These are phyloP conservation scores for Phylloporus sp. DNA, from an alignment of 768 basidiomycete genomes.

Conservation along the genomic window DNA sequence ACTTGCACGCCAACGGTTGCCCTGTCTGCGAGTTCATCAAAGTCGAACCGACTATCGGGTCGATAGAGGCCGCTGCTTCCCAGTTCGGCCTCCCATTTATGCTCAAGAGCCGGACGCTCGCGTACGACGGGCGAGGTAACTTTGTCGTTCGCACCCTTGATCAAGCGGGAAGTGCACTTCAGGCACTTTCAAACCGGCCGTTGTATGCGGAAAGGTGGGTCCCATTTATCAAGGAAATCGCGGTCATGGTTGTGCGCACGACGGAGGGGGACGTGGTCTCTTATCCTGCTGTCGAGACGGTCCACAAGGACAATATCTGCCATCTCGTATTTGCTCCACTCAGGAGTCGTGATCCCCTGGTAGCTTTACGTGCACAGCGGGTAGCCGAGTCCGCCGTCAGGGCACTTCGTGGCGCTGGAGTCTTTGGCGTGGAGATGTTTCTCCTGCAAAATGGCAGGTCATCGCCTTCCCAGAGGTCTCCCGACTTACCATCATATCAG, in stretches of 20 bases:
- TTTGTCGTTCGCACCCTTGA: slow-evolving; percentile 58
- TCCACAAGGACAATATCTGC: slow-evolving; percentile 91
- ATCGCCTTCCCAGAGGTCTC: background rate
- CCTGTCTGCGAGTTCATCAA: slow-evolving; percentile 56
- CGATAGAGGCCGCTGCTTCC: slow-evolving; percentile 48
- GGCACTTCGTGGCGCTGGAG: slow-evolving; percentile 75
- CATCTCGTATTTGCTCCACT: slow-evolving; percentile 90
- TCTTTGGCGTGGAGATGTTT: slow-evolving; percentile 99
- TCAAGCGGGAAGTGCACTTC: slow-evolving; percentile 48
- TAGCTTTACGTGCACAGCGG: slow-evolving; percentile 55
- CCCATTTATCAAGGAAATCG: slow-evolving; percentile 82
- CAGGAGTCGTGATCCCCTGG: slow-evolving; percentile 49
- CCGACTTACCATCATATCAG: slow-evolving; percentile 34
- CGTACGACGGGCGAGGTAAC: slow-evolving; percentile 96
- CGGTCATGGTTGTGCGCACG: slow-evolving; percentile 94
- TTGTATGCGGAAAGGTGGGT: slow-evolving; percentile 96
- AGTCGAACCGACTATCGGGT: slow-evolving; percentile 50
- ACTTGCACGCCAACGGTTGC: slow-evolving; percentile 46
- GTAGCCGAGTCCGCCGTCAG: slow-evolving; percentile 79
- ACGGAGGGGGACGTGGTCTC: slow-evolving; percentile 65
- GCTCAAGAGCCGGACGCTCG: slow-evolving; percentile 93
- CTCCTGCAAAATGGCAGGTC: slow-evolving; percentile 74
- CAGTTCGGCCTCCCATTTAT: slow-evolving; percentile 82
- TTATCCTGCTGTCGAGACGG: slow-evolving; percentile 91
- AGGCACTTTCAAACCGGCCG: slow-evolving; percentile 56